phyloP scores from a whole-genome alignment of 192 early-diverging fungal genomes.

The Globomyces pollinis-pini region DNA sequence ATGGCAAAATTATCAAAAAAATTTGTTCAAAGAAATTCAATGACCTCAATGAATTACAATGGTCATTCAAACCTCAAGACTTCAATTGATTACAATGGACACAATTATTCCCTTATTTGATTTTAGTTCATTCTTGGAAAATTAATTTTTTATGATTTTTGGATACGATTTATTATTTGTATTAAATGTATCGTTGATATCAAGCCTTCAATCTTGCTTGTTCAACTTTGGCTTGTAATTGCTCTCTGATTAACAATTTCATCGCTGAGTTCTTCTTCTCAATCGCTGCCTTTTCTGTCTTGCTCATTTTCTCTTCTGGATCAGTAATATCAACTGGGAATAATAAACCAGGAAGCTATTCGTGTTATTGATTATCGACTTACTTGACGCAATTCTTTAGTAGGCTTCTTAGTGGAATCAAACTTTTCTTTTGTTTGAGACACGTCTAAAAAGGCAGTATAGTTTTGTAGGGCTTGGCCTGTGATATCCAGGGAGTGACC shows the following conservation, averaged over 20 bases:
- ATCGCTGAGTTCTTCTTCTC: not conserved
- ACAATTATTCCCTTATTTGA: too few relatives aligned
- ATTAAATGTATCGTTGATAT: not conserved
- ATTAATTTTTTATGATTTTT: not conserved
- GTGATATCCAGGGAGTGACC: constrained; percentile 43
- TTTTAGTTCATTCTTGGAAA: too few relatives aligned
- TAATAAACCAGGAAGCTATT: constrained; percentile 14
- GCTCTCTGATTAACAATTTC: too few relatives aligned
- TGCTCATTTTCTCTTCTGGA: not conserved
- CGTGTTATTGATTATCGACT: not conserved
- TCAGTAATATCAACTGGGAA: constrained; percentile 2
- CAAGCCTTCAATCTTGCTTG: not conserved
- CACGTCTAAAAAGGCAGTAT: constrained; percentile 41
- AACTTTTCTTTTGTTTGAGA: constrained; percentile 52
- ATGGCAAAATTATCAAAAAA: not conserved
- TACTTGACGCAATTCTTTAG: constrained; percentile 34
- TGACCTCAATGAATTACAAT: too few relatives aligned
- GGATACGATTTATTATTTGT: not conserved
- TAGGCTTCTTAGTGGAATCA: constrained; percentile 42
- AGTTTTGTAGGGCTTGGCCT: constrained; percentile 46
- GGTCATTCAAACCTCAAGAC: too few relatives aligned
- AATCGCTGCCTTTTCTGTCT: too few relatives aligned
- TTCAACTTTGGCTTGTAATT: too few relatives aligned
- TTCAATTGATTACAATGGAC: too few relatives aligned
- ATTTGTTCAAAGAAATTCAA: not conserved